phyloP scores from a whole-genome alignment of 2,329 filamentous ascomycete species.

The Trichoderma lentiforme region DNA sequence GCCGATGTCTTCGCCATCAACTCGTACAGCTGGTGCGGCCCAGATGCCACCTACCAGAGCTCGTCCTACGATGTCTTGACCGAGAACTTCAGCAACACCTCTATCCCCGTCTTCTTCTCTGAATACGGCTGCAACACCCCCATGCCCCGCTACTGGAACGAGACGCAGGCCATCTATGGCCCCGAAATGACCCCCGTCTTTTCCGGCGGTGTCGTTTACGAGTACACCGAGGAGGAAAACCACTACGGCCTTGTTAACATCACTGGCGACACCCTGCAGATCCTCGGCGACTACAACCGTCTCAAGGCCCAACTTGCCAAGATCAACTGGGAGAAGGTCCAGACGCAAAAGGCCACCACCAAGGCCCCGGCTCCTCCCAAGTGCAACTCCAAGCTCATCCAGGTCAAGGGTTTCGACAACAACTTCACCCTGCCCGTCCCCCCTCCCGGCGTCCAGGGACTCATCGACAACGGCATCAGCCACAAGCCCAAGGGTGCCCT shows the following conservation, averaged over 20 bases:
- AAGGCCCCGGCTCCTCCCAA: slow-evolving; percentile 52
- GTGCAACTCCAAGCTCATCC: slow-evolving; percentile 67
- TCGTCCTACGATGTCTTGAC: slow-evolving; percentile 64
- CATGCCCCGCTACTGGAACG: slow-evolving; percentile 69
- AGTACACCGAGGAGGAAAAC: slow-evolving; percentile 70
- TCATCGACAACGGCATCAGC: slow-evolving; percentile 74
- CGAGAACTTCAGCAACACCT: slow-evolving; percentile 59
- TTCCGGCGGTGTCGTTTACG: slow-evolving; percentile 76
- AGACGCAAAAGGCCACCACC: slow-evolving; percentile 57
- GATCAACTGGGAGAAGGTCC: slow-evolving; percentile 67
- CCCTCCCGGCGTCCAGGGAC: slow-evolving; percentile 63
- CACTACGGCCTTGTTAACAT: slow-evolving; percentile 64
- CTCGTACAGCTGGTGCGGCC: slow-evolving; percentile 66
- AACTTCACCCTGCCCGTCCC: slow-evolving; percentile 74
- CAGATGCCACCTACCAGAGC: slow-evolving; percentile 57
- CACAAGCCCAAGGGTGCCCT: slow-evolving; percentile 64
- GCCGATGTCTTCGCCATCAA: slow-evolving; percentile 77
- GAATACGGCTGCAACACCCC: slow-evolving; percentile 77
- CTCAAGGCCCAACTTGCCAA: slow-evolving; percentile 72
- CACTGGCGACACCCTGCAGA: slow-evolving; percentile 53
- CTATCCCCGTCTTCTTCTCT: slow-evolving; percentile 77
- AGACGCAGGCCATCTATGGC: slow-evolving; percentile 70
- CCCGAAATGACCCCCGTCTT: slow-evolving; percentile 65
- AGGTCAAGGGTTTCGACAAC: slow-evolving; percentile 62
- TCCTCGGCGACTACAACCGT: slow-evolving; percentile 67